phyloP scores from a whole-genome alignment of 179 eudicot genomes.

The Dionaea muscipula region DNA sequence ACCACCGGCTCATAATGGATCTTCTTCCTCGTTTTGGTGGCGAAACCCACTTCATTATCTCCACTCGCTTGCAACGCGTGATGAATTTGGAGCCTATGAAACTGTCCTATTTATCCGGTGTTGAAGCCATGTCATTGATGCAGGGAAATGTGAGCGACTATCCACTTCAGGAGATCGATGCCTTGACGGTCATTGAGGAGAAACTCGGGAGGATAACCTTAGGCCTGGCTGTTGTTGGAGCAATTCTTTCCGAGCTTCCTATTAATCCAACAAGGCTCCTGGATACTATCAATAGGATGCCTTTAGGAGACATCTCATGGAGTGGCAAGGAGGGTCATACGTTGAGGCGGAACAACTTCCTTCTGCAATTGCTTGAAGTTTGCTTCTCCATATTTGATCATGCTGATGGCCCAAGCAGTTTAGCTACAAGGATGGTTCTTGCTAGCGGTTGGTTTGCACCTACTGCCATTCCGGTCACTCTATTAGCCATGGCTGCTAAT shows the following conservation, averaged over 20 bases:
- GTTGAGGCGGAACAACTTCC: constrained; percentile 54
- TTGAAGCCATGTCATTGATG: constrained; percentile 91
- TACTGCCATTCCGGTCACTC: constrained; percentile 49
- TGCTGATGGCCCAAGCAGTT: constrained; percentile 73
- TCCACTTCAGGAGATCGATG: constrained; percentile 67
- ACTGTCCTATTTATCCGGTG: constrained; percentile 73
- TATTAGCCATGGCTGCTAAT: constrained; percentile 73
- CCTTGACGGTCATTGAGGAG: constrained; percentile 74
- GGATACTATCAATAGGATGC: constrained; percentile 83
- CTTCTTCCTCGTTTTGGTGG: constrained; percentile 94
- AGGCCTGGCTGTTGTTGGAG: constrained; percentile 79
- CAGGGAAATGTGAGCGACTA: constrained; percentile 48
- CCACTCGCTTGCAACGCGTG: constrained; percentile 64
- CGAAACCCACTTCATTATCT: constrained; percentile 81
- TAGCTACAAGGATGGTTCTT: constrained; percentile 86
- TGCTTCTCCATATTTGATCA: constrained; percentile 95
- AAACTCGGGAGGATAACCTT: constrained; percentile 84
- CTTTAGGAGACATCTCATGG: constrained; percentile 45
- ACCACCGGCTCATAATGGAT: constrained; percentile 78
- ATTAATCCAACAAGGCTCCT: constrained; percentile 78
- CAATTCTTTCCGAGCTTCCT: constrained; percentile 83
- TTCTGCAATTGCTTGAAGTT: constrained; percentile 83
- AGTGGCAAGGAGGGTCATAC: constrained; percentile 48
- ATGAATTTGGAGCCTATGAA: constrained; percentile 85
- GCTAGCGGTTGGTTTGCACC: constrained; percentile 97